A percentile compares a stretch with the other conserved stretches of the same genome.
Evolutionary conservation across 176 grass and related monocot species (phyloP).

Genomic region (Ensete glaucum): DNA sequence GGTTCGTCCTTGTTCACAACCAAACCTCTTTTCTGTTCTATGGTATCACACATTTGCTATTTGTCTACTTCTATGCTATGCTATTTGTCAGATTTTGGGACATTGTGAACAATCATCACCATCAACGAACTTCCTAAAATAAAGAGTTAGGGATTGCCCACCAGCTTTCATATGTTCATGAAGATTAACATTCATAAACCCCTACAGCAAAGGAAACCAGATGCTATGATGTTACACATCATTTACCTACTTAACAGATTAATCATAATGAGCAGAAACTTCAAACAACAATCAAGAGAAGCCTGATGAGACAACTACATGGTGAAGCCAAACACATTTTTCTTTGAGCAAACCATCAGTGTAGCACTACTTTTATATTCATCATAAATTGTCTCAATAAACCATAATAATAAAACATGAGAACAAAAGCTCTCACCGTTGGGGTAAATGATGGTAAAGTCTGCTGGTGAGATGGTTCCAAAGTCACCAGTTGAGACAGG

Average conservation of each 20-base stretch:
- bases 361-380: neutral
- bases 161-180: neutral
- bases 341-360: neutral
- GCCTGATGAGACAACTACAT: neutral
- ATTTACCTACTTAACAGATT: no score
- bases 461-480: constrained; percentile 27
- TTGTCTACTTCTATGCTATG: no score
- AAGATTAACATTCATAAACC: neutral
- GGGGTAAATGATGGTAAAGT: constrained; percentile 39
- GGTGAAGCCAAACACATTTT: neutral
- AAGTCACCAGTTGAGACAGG: constrained; percentile 42
- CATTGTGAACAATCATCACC: no score
- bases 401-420: constrained; percentile 3
- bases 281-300: no score
- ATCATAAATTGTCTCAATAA: constrained; percentile 5
- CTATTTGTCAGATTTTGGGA: no score
- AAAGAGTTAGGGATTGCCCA: no score
- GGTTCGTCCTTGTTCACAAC: no score
- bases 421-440: constrained; percentile 27
- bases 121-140: no score
- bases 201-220: neutral
- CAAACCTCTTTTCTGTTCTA: no score
- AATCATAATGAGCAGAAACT: no score
- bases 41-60: no score
- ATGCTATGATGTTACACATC: neutral